phyloP scores from a whole-genome alignment of 2,329 filamentous ascomycete genomes.

The Microthyrium microscopicum region DNA sequence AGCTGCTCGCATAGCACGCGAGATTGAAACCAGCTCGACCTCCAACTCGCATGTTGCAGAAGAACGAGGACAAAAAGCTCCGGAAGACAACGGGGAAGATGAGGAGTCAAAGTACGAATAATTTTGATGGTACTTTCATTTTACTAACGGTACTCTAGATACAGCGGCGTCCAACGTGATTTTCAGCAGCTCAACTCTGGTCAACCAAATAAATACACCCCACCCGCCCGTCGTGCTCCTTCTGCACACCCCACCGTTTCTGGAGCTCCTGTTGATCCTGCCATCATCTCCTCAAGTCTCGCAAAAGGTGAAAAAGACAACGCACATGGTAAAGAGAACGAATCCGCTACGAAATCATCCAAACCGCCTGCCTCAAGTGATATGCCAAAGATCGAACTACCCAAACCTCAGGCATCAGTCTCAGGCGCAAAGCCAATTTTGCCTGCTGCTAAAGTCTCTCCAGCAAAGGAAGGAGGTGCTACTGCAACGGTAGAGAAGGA shows the following conservation, averaged over 20 bases:
- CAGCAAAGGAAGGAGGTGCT: constrained; percentile 27
- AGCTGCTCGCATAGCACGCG: constrained; percentile 69
- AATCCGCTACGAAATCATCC: background rate
- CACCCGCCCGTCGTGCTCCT: constrained; percentile 71
- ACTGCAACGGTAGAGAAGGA: constrained; percentile 45
- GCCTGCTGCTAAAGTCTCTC: constrained; percentile 12
- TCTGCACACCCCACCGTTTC: constrained; percentile 55
- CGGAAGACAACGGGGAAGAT: constrained; percentile 51
- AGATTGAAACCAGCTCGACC: constrained; percentile 59
- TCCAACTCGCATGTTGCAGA: constrained; percentile 69
- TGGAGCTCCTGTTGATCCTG: constrained; percentile 67
- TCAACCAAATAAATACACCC: constrained; percentile 63
- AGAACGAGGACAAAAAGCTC: constrained; percentile 56
- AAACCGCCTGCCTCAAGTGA: background rate
- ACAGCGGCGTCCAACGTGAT: constrained; percentile 73
- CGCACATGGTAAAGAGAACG: constrained; percentile 28
- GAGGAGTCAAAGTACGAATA: constrained; percentile 71
- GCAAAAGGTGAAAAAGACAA: constrained; percentile 29
- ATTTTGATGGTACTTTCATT: constrained; percentile 1
- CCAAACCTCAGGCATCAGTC: constrained; percentile 23
- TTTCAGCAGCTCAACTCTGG: constrained; percentile 50
- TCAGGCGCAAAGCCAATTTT: constrained; percentile 12
- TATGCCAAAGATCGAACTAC: background rate
- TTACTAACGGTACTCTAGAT: constrained; percentile 33
- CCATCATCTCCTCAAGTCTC: constrained; percentile 79